Evolutionary conservation across 116 monocot genomes (phyloP), one percentile per base, ranked within the genome.

Genomic region (Iris pallida): DNA sequence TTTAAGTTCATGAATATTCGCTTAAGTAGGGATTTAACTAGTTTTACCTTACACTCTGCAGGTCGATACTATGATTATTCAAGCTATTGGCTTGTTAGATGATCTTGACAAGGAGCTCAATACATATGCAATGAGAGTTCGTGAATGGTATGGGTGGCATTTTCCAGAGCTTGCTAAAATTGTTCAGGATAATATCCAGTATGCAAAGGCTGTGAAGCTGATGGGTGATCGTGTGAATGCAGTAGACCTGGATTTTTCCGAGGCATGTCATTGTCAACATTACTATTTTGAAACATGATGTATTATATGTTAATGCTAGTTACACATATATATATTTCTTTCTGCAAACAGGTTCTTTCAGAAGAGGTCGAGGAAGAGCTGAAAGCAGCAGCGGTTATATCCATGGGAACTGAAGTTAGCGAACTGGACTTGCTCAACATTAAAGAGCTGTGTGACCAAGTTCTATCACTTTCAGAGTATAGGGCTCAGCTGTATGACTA

Each of bases 121-220:
- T 59, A 92, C 92, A 8, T 97, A 97, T 59, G 96, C 96, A 1
- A 97, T 97, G 96, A 89, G 96, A 76, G 92, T 97, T 62, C 92
- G 92, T 43, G 96, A 97, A 61, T 97, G 96, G 96, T 92, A 97
- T 77, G 96, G 96, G 0, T 97, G 96, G 96, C 92, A 97, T 74
- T 97, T 97, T 79, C 92, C 96, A 7, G 96, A 97, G 65, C 92
- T 97, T 71, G 81, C 90, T 16, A 94, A 85, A 52, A 90, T 90
- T 53, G 70, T 94, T 12, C 75, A 73, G 41, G 90, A 90, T 59
- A 90, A 94, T 70, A 94, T 90, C 51, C 85, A 87, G 55, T 94
- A 94, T 77, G 85, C 94, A 20, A 94, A 79, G 65, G 71, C 66
- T 9, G 87, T 94, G 14, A 90, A 90, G 72, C 63, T 94, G 59